Evolutionary conservation across 345 rosid genomes (phyloP).

Genomic region (Corchorus olitorius): DNA sequence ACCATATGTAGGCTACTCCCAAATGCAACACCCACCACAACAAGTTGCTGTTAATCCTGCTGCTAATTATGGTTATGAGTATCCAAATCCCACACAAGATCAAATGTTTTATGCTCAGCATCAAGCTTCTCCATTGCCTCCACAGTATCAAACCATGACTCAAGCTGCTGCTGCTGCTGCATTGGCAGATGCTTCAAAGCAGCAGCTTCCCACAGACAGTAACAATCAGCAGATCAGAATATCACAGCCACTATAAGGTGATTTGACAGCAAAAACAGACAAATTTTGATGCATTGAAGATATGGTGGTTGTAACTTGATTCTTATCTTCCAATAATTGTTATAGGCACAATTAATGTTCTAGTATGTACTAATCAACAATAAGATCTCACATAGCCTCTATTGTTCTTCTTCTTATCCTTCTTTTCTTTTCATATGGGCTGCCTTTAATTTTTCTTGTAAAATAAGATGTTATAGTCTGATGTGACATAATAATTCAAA

Average conservation of each 20-base stretch:
- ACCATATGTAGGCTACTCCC: constrained; percentile 57
- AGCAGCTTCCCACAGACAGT: constrained; percentile 40
- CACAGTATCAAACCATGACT: constrained; percentile 70
- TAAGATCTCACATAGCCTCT: background rate
- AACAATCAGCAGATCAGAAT: constrained; percentile 39
- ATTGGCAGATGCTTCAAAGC: constrained; percentile 61
- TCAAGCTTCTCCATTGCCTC: constrained; percentile 46
- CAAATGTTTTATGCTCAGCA: constrained; percentile 55
- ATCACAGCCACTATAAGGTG: constrained; percentile 39
- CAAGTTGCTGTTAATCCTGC: constrained; percentile 31
- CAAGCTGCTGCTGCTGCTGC: constrained; percentile 52
- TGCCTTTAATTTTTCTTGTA: background rate
- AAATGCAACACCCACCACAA: constrained; percentile 44
- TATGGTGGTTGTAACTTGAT: background rate
- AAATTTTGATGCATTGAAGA: background rate
- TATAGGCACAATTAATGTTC: constrained; percentile 10
- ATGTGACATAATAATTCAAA: background rate
- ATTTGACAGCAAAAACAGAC: background rate
- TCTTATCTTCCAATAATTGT: constrained; percentile 7
- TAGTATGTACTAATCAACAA: background rate
- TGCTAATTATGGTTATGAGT: constrained; percentile 46
- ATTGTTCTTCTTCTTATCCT: background rate
- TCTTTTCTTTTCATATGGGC: background rate
- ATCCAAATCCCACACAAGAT: constrained; percentile 45
- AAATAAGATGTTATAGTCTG: background rate